A percentile compares a stretch with the other conserved stretches of the same genome.
Evolutionary conservation across 345 rosid species (phyloP).

Genomic region (Balakata baccata): DNA sequence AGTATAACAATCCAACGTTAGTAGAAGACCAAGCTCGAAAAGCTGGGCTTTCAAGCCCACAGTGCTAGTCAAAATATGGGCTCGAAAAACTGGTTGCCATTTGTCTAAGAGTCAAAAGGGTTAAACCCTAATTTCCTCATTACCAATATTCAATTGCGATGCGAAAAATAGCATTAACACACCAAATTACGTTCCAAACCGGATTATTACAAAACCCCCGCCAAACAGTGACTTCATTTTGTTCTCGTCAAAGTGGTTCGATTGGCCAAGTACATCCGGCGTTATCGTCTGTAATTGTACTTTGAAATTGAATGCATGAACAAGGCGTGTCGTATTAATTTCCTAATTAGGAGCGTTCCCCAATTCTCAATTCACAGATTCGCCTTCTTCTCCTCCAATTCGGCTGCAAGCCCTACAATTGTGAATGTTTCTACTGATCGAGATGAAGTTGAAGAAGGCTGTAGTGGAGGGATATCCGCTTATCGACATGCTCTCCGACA

Average conservation of each 20-base stretch:
- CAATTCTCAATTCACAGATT: slow-evolving; percentile 23
- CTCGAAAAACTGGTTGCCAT: too few relatives aligned
- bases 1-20: too few relatives aligned
- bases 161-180: too few relatives aligned
- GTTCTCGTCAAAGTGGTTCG: background rate
- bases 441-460: slow-evolving; percentile 25
- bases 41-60: too few relatives aligned
- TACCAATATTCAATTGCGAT: too few relatives aligned
- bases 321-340: slow-evolving; percentile 22
- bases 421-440: slow-evolving; percentile 28
- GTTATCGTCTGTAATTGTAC: background rate
- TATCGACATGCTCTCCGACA: slow-evolving; percentile 46
- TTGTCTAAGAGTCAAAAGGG: too few relatives aligned
- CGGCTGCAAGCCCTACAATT: slow-evolving; percentile 22
- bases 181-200: too few relatives aligned
- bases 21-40: too few relatives aligned
- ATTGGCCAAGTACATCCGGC: background rate
- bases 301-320: slow-evolving; percentile 41
- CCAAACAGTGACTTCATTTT: too few relatives aligned
- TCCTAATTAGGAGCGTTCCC: slow-evolving; percentile 27
- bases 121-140: too few relatives aligned
- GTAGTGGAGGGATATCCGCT: slow-evolving; percentile 45
- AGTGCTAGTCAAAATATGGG: too few relatives aligned
- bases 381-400: slow-evolving; percentile 21
- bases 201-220: too few relatives aligned